A percentile compares a stretch with the other conserved stretches of the same genome.
phyloP scores from a whole-genome alignment of 306 rosid species.

The Trifolium repens region DNA sequence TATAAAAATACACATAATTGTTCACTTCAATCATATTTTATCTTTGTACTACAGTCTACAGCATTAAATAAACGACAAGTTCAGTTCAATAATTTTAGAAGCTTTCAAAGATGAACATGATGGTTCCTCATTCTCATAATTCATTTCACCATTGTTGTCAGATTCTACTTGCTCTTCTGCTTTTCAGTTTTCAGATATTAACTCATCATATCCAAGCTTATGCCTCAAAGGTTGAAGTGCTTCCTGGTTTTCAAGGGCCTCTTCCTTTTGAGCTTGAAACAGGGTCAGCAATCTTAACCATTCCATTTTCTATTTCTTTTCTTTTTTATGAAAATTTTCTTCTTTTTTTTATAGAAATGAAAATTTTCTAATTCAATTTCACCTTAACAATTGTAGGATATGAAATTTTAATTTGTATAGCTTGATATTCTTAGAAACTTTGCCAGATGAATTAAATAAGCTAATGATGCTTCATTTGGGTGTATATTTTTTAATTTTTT shows the following conservation, averaged over 20 bases:
- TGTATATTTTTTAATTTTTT: background rate
- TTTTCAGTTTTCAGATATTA: background rate
- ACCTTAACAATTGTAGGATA: background rate
- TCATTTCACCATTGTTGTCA: background rate
- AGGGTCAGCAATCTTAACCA: background rate
- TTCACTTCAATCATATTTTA: too few relatives aligned
- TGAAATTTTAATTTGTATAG: background rate
- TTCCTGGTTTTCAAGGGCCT: conserved; percentile 26
- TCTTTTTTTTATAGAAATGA: too few relatives aligned
- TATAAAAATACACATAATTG: too few relatives aligned
- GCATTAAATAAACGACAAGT: background rate
- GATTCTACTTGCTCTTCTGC: background rate
- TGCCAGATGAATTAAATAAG: too few relatives aligned
- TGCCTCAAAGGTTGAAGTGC: conserved; percentile 2
- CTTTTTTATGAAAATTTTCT: background rate
- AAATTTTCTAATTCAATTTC: background rate
- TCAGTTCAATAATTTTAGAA: background rate
- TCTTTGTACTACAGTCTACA: background rate
- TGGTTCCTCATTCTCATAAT: background rate
- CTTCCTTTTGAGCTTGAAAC: conserved; percentile 36
- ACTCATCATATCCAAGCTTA: conserved; percentile 4
- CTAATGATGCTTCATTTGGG: background rate
- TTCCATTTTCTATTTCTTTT: background rate
- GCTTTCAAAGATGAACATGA: background rate
- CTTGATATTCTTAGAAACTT: background rate